Evolutionary conservation across 2,329 filamentous ascomycete species (phyloP).

Genomic region (Aureobasidium pullulans): DNA sequence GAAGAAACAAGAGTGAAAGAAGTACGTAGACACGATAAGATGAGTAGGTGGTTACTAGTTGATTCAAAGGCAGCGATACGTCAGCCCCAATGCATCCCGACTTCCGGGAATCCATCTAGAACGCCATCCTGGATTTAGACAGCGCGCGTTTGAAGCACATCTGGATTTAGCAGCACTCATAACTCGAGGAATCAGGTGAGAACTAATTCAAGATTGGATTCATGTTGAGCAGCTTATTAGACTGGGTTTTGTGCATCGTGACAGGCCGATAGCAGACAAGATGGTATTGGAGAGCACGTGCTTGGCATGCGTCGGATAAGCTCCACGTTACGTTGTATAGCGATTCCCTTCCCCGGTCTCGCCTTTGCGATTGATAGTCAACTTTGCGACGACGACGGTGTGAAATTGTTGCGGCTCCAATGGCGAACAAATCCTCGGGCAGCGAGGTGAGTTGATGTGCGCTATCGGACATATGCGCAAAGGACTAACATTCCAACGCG

Average conservation of each 20-base stretch:
- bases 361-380: neutral
- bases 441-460: constrained; percentile 1
- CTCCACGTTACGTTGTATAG: neutral
- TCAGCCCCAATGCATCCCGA: neutral
- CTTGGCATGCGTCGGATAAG: neutral
- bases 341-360: neutral
- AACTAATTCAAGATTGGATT: too few species aligned
- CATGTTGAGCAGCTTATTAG: neutral
- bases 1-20: neutral
- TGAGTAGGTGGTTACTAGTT: neutral
- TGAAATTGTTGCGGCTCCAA: constrained; percentile 7
- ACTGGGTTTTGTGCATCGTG: neutral
- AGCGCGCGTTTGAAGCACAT: neutral
- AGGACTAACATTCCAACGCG: neutral
- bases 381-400: constrained; percentile 8
- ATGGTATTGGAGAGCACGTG: neutral
- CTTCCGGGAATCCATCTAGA: neutral
- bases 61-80: neutral
- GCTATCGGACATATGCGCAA: too few species aligned
- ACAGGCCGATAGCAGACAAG: neutral
- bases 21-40: constrained; percentile 4
- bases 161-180: neutral
- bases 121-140: neutral
- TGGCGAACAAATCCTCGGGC: constrained; percentile 7
- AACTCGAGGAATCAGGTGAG: too few species aligned